Evolutionary conservation across 176 grass and related monocot genomes (phyloP), one percentile per base, ranked within the genome.

Genomic region (Cenchrus americanus): DNA sequence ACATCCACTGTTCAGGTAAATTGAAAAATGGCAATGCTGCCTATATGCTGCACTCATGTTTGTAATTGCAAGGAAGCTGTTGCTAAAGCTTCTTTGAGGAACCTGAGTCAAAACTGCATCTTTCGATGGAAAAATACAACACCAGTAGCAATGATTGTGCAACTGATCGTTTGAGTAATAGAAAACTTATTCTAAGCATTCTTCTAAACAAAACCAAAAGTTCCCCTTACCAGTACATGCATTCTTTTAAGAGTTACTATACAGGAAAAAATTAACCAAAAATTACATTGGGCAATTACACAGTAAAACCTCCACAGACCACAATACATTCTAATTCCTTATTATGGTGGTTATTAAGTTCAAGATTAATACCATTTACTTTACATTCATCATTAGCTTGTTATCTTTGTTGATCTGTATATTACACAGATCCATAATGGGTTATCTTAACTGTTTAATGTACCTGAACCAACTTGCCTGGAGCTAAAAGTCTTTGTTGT

Each of bases 1-100:
- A 60, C 85, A 59, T 43, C 96, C 63, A 49, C 86, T 79, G 41
- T 48, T 90, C 87, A 92, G 96, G 96, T 93, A 90, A 89, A 54
- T 62, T 50, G 46, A 34, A 55, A 48, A 37, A 34, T 23, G 26
- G 10, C 47, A 52, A 69, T 51, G 17, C 48, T 65, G 27, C 27
- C 27, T 30, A 67, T 82, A 43, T 19, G 14, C 51, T 62, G 37
- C 27, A 43, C 40, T 88, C 50, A 49, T 22, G 37, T 40, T 82
- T 82, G 41, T 77, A 80, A 50, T 77, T 82, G 41, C 82, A 80
- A 50, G 41, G 50, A 80, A 51, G 42, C 27, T 80, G 17, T 10
- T 32, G 21, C 52, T 26, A 49, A 83, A 78, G 66, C 41, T 79
- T 67, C 19, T 60, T 60, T 61, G 69, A 60, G 23, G 17, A 37